Conservation (phyloP, 73 alveolate species). For the Paramecium biaurelia region DNA sequence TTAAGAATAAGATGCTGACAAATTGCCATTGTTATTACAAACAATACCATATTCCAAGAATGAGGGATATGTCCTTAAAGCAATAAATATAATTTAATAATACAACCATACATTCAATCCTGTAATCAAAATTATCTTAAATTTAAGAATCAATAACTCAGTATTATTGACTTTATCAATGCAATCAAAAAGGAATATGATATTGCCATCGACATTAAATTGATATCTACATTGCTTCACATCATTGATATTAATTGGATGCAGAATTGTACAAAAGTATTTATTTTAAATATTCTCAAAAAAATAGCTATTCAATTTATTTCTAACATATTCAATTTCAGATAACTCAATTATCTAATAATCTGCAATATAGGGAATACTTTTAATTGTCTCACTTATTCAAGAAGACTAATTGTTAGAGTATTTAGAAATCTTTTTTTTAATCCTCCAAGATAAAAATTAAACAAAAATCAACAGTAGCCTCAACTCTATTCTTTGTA, state of each 20-base stretch:
- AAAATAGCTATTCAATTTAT: neutral
- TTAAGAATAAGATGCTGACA: slow-evolving; percentile 6
- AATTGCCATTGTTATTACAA: neutral
- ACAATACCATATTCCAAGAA: neutral
- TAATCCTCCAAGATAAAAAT: neutral
- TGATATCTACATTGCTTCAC: slow-evolving; percentile 22
- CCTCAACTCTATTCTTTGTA: neutral
- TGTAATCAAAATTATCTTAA: neutral
- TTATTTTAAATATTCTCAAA: neutral
- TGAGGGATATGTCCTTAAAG: neutral
- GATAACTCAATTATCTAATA: neutral
- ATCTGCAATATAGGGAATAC: slow-evolving; percentile 25
- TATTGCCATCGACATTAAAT: neutral
- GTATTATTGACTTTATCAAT: neutral
- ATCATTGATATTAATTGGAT: neutral
- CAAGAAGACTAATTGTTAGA: neutral
- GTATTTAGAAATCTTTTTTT: neutral
- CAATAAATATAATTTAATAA: neutral
- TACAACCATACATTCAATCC: neutral
- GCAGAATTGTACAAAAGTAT: neutral
- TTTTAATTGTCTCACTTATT: neutral
- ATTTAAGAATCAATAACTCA: neutral
- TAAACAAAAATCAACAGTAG: neutral
- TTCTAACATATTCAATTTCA: neutral
- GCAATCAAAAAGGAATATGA: neutral